Percentiles rank a stretch among this genome's conserved stretches.
These are phyloP conservation scores for Malus orientalis DNA, from an alignment of 306 rosid species.

Conservation along the genomic window DNA sequence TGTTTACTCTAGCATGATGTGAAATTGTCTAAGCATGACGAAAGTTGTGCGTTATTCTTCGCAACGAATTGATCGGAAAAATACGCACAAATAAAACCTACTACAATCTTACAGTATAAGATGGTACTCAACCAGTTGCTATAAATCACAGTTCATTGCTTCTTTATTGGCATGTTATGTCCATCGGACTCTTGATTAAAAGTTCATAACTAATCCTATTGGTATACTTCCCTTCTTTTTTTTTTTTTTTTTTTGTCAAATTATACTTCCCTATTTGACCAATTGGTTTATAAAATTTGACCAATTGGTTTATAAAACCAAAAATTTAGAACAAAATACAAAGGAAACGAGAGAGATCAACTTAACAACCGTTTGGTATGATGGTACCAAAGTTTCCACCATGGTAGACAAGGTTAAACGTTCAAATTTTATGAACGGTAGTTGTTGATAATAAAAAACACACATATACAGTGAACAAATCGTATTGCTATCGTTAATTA, in stretches of 20 bases:
- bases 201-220: not conserved
- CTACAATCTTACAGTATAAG: no score
- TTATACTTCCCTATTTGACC: not conserved
- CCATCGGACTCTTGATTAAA: no score
- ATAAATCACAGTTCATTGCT: no score
- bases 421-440: no score
- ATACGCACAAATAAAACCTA: not conserved
- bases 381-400: fast-evolving
- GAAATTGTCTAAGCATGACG: not conserved
- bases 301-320: not conserved
- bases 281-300: not conserved
- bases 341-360: not conserved
- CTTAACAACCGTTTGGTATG: no score
- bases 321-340: not conserved
- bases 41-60: not conserved
- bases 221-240: not conserved
- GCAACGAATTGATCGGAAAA: not conserved
- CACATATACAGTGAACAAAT: not conserved
- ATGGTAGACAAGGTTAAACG: no score
- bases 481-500: constrained; percentile 11
- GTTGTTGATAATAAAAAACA: no score
- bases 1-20: no score
- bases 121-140: no score
- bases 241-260: no score
- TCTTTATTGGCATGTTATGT: no score